These are phyloP conservation scores for Lojkania enalia DNA, from an alignment of 2,329 filamentous ascomycete species.

Conservation along the genomic window DNA sequence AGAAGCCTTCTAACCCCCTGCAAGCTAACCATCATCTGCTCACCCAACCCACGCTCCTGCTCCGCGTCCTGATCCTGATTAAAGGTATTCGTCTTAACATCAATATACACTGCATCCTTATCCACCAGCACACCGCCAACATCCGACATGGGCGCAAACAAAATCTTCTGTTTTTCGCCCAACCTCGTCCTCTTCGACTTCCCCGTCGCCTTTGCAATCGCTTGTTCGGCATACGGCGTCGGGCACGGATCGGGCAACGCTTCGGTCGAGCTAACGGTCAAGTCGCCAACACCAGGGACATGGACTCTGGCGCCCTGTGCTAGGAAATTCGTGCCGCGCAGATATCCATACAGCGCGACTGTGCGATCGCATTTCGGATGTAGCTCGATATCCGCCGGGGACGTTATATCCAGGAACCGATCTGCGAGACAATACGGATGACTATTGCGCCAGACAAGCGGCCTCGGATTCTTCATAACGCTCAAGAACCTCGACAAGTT, in stretches of 20 bases:
- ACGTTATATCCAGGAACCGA: slow-evolving; percentile 92
- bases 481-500: slow-evolving; percentile 94
- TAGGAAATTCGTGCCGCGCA: slow-evolving; percentile 92
- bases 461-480: slow-evolving; percentile 98
- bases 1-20: slow-evolving; percentile 81
- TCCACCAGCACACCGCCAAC: slow-evolving; percentile 95
- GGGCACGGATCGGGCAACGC: slow-evolving; percentile 91
- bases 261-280: slow-evolving; percentile 82
- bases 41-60: slow-evolving; percentile 83
- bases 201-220: slow-evolving; percentile 78
- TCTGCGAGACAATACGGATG: slow-evolving; percentile 94
- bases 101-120: slow-evolving; percentile 93
- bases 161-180: slow-evolving; percentile 94
- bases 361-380: slow-evolving; percentile 88
- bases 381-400: slow-evolving; percentile 87
- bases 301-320: slow-evolving; percentile 85
- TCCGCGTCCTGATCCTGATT: slow-evolving; percentile 62
- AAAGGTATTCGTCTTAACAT: slow-evolving; percentile 73
- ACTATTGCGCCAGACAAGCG: slow-evolving; percentile 93
- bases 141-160: slow-evolving; percentile 98
- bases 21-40: slow-evolving; percentile 89
- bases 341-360: slow-evolving; percentile 87
- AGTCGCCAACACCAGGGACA: slow-evolving; percentile 88
- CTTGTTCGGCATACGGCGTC: slow-evolving; percentile 87
- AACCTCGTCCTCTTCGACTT: slow-evolving; percentile 79